Base-by-base conservation (phyloP, 495 filamentous ascomycete species). In the Pseudotulostoma volvatum region DNA sequence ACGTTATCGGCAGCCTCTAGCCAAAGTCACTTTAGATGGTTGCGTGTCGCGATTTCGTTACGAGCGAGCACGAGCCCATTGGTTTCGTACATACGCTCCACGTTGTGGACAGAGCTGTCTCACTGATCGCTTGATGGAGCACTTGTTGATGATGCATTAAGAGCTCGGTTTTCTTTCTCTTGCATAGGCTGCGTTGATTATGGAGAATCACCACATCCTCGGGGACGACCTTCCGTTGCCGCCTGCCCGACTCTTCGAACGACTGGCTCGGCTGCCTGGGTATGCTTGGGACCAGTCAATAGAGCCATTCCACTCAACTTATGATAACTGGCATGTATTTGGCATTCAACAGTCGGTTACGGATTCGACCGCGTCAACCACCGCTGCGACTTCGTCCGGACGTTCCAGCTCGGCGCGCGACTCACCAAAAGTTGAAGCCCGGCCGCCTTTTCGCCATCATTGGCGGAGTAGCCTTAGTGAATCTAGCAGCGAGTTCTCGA, bases 221-320 rank as follows among this genome's bases (percentile, higher is more conserved):
- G 63, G 60, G 48, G 74, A 80, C 44, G 76, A 80, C 54, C 59
- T 74, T 49, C 67, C 77, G 52, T 72, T 78, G 47, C 75, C 77
- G 43, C 79, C 79, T 25, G 57, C 74, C 41, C 72, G 76, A 42
- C 71, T 87, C 36, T 79, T 77, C 41, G 79, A 85, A 59, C 67
- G 81, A 34, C 61, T 87, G 45, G 67, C 70, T 43, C 74, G 81
- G 44, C 60, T 87, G 42, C 66, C 77, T 18, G 79, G 79, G 19
- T 87, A 81, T 53, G 74, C 68, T 9, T 87, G 81, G 80, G 77
- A 84, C 57, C 76, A 80, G 42, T 64, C 70, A 2, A 57, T 59
- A 44, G 67, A 65, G 42, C 78, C 79, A n/a, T 76, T 80, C 48
- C 81, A 84, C 57, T 81, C 81, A n/a, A 80, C 72, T 43, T 87